phyloP scores from a whole-genome alignment of 2,329 filamentous ascomycete species.

The Paraphaeosphaeria minitans region DNA sequence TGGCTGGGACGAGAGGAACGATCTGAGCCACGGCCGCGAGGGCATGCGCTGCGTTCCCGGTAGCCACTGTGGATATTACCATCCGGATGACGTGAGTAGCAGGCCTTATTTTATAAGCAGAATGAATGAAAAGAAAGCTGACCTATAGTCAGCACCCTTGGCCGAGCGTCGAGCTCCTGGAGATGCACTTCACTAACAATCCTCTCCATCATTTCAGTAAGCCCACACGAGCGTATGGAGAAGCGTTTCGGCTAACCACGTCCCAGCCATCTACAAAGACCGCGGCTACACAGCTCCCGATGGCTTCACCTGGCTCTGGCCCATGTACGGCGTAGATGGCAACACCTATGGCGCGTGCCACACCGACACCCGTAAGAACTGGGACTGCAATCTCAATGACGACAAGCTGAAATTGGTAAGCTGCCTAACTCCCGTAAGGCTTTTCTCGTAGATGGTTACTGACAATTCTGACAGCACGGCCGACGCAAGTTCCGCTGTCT shows the following conservation, averaged over 20 bases:
- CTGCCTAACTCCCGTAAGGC: background rate
- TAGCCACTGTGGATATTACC: background rate
- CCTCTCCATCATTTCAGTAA: background rate
- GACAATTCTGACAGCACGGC: background rate
- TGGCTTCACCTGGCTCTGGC: background rate
- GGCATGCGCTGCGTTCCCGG: background rate
- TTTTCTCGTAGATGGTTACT: background rate
- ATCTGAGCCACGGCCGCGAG: background rate
- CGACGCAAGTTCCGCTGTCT: background rate
- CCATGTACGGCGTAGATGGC: background rate
- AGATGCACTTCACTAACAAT: constrained; percentile 1
- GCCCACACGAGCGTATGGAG: background rate
- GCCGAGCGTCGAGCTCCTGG: background rate
- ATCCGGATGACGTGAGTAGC: background rate
- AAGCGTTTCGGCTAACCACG: background rate
- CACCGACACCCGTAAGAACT: background rate
- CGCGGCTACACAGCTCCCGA: background rate
- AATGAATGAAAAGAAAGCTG: background rate
- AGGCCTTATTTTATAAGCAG: background rate
- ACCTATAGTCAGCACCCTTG: background rate
- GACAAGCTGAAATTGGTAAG: background rate
- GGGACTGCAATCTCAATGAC: background rate
- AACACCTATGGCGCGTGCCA: background rate
- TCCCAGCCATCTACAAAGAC: background rate
- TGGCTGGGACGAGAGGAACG: background rate